phyloP scores from a whole-genome alignment of 2,329 filamentous ascomycete species.

The Fusarium nurragi region DNA sequence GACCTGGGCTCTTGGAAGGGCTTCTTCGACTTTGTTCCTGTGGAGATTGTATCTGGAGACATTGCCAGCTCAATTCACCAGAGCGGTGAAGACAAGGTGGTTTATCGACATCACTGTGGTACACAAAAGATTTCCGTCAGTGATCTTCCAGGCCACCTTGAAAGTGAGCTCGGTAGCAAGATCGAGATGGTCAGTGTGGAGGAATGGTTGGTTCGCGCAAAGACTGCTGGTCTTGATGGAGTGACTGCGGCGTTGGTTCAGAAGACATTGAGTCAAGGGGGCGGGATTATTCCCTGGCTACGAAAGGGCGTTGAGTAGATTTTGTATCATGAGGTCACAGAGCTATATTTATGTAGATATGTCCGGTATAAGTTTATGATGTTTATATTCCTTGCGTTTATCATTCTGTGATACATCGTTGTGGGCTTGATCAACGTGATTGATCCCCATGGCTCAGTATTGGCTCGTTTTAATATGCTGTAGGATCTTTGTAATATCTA shows the following conservation, averaged over 20 bases:
- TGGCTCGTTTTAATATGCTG: too few species aligned
- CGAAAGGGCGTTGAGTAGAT: not conserved
- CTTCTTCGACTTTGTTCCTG: conserved; percentile 6
- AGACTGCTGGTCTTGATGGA: not conserved
- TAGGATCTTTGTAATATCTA: too few species aligned
- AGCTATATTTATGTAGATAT: too few species aligned
- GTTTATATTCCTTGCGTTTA: too few species aligned
- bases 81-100: not conserved
- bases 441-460: too few species aligned
- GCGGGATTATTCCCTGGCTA: not conserved
- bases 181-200: not conserved
- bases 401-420: too few species aligned
- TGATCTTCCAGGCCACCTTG: not conserved
- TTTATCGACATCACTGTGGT: not conserved
- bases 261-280: not conserved
- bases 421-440: too few species aligned
- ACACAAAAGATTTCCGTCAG: not conserved
- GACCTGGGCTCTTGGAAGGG: conserved; percentile 9
- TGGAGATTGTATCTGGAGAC: not conserved
- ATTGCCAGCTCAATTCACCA: not conserved
- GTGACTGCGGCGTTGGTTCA: not conserved
- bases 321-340: too few species aligned
- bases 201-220: not conserved
- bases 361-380: too few species aligned
- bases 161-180: not conserved